Evolutionary conservation across 805 yeast genomes (phyloP), one percentile per base, ranked within the genome.

Genomic region (Vanderwaltozyma verrucispora): DNA sequence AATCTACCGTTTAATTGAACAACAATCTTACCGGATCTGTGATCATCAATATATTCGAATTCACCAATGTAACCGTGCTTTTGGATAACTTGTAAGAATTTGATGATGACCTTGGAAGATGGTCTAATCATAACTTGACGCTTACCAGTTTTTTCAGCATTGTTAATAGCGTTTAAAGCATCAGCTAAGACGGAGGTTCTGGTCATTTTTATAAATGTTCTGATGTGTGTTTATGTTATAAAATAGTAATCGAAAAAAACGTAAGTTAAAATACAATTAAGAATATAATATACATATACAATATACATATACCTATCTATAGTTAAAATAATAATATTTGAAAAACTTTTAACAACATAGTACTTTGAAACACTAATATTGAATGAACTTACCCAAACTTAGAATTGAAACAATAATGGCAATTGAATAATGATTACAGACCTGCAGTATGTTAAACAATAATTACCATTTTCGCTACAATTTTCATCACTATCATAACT

Each of bases 131-230:
- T 72, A 62, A 88, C 96, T 76, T 88, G 96, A 75, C 96, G 84
- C 79, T 88, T 88, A 72, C 96, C 96, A 72, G 95, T 80, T 75
- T 87, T 88, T 75, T 88, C 96, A 73, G 96, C 96, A 72, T 88
- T 88, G 92, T 87, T 86, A 73, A 88, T 88, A 62, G 95, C 80
- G 74, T 88, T 88, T 63, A 88, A 81, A 67, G 96, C 96, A 75
- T 88, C 96, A 67, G 95, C 96, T 70, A 88, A 83, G 71, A 84
- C 96, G 61, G 96, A 88, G 56, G 96, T 77, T 77, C 96, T 88
- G 69, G 96, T 85, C 96, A 88, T 87, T 66, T 64, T 75, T 53
- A 20, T 29, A 43, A 41, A 33, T 42, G 34, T 30, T 40, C 30
- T 35, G 29, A 43, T 37, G 39, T 19, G 14, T 28, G n/a, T 16